Evolutionary conservation across 2,329 filamentous ascomycete species (phyloP).

Genomic region (Paracamarosporium sp.): DNA sequence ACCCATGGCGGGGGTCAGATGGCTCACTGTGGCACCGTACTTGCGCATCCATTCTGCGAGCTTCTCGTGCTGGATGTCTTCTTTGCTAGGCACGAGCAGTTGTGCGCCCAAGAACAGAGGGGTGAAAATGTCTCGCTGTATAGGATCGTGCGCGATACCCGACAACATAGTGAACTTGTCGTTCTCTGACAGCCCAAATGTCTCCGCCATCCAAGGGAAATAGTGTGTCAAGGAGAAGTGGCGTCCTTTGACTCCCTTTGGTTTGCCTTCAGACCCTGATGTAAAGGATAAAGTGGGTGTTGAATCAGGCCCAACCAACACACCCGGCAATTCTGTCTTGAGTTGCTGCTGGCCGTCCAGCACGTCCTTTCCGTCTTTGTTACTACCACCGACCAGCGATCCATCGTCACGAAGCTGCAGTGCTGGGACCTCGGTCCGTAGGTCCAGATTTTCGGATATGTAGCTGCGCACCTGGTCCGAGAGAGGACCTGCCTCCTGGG

Average conservation of each 20-base stretch:
- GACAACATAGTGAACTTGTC: constrained; percentile 82
- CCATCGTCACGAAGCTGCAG: constrained; percentile 77
- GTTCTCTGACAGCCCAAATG: constrained; percentile 74
- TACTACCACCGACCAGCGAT: constrained; percentile 72
- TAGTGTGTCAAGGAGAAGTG: constrained; percentile 88
- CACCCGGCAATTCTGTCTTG: constrained; percentile 67
- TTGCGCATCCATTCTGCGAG: constrained; percentile 88
- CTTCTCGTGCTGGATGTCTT: constrained; percentile 86
- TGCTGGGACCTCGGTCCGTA: constrained; percentile 77
- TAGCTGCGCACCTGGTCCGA: constrained; percentile 68
- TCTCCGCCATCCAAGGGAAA: constrained; percentile 91
- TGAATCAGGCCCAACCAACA: constrained; percentile 86
- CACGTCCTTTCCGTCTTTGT: constrained; percentile 69
- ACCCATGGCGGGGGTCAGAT: constrained; percentile 95
- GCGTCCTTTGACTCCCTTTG: constrained; percentile 86
- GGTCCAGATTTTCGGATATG: constrained; percentile 73
- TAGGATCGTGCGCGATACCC: constrained; percentile 78
- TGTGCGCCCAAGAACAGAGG: constrained; percentile 86
- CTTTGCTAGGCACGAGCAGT: constrained; percentile 77
- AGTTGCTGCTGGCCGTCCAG: constrained; percentile 62
- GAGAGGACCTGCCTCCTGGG: constrained; percentile 69
- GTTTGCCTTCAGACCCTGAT: constrained; percentile 75
- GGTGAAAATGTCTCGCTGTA: constrained; percentile 81
- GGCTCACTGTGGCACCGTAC: constrained; percentile 77
- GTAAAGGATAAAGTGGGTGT: constrained; percentile 72